Conservation (phyloP, 176 grass and related monocot genomes). For the Oryza punctata region DNA sequence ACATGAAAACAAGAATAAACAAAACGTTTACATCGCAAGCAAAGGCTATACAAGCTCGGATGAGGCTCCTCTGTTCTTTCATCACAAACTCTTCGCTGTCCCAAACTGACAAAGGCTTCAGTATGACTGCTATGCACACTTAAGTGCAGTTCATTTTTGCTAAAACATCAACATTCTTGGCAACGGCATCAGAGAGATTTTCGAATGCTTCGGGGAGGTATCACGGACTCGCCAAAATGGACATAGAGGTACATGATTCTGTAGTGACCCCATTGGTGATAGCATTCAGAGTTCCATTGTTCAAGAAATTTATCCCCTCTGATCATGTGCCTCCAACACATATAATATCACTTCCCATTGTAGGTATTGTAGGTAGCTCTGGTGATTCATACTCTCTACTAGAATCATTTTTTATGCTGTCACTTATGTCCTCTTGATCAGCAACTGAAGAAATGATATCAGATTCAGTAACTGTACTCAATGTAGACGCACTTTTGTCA, state of each 20-base stretch:
- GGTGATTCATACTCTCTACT: conserved; percentile 13
- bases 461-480: conserved; percentile 46
- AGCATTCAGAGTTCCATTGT: conserved; percentile 21
- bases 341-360: conserved; percentile 11
- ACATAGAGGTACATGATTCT: not conserved
- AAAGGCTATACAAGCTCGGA: not conserved
- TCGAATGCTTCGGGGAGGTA: not conserved
- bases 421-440: conserved; percentile 34
- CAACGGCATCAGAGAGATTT: not conserved
- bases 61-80: not conserved
- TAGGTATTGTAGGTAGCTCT: not conserved
- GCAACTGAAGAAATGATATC: conserved; percentile 30
- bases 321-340: conserved; percentile 25
- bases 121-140: not conserved
- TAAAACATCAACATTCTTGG: not conserved
- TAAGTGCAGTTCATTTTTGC: not conserved
- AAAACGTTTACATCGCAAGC: not conserved
- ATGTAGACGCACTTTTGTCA: conserved; percentile 43
- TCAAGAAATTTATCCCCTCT: not conserved
- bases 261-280: not conserved
- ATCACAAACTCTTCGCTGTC: not conserved
- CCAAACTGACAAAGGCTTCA: not conserved
- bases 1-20: not conserved
- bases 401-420: conserved; percentile 7
- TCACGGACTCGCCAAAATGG: not conserved